A percentile compares a stretch with the other conserved stretches of the same genome.
phyloP scores from a whole-genome alignment of 208 protist species.

The Strigomonas culicis region DNA sequence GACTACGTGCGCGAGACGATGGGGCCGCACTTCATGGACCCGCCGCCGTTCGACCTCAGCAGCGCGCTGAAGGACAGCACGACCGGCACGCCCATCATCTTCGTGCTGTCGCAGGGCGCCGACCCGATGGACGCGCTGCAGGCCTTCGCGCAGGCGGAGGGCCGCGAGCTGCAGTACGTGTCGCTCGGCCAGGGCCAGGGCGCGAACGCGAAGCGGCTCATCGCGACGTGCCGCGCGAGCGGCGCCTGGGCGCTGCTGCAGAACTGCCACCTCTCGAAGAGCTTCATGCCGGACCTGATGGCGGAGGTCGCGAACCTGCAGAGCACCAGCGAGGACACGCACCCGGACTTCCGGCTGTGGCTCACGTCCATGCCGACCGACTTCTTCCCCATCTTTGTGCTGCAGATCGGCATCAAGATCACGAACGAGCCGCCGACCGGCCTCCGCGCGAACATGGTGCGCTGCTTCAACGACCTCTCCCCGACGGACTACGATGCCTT shows the following conservation, averaged over 20 bases:
- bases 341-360: conserved; percentile 96
- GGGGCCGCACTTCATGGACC: conserved; percentile 91
- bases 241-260: conserved; percentile 96
- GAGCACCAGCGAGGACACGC: conserved; percentile 30
- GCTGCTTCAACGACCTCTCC: conserved; percentile 90
- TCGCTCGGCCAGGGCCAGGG: conserved; percentile 98
- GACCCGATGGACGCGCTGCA: conserved; percentile 94
- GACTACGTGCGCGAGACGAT: conserved; percentile 90
- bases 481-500: conserved; percentile 78
- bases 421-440: conserved; percentile 98
- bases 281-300: conserved; percentile 96
- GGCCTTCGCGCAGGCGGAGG: conserved; percentile 86
- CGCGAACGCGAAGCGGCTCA: conserved; percentile 93
- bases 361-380: conserved; percentile 97
- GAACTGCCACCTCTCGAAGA: conserved; percentile 96
- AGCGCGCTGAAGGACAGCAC: conserved; percentile 85
- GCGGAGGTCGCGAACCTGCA: conserved; percentile 85
- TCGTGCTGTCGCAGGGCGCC: conserved; percentile 96
- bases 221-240: conserved; percentile 84
- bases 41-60: conserved; percentile 92
- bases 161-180: conserved; percentile 80
- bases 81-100: conserved; percentile 92
- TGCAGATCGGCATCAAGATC: conserved; percentile 98
- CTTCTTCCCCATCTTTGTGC: conserved; percentile 97
- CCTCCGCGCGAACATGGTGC: conserved; percentile 95